Base-by-base conservation (phyloP, 805 yeast species). In the Cyberlindnera misumaiensis region DNA sequence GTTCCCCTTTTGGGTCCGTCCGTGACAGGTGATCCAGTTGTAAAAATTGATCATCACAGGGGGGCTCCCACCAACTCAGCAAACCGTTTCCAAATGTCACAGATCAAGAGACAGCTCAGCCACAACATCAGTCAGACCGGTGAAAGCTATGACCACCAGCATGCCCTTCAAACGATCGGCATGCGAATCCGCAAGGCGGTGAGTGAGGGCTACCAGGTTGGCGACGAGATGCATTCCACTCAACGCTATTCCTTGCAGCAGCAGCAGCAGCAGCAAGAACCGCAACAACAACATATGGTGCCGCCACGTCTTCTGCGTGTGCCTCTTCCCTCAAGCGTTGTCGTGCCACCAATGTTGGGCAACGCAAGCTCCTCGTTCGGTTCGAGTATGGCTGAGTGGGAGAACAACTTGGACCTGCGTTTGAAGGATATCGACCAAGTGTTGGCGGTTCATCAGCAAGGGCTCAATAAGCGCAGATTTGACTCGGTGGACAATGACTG, bases 131-230 rank as follows among this genome's bases (percentile, higher is more conserved):
- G 50, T 25, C 25, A 47, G 43, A 35, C 49, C 41, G 29, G 56
- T 54, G 51, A 62, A 60, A n/a, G 57, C 54, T 30, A 52, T 57
- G 11, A 65, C 58, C 32, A 58, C 42, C 64, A 60, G 44, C 48
- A 51, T 35, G 55, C 64, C 18, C 64, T 81, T 17, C 69, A 77
- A 30, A 70, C 79, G 1, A 52, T 81, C 5, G 88, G 87, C 0
- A 81, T 80, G 86, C 68, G 86, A 45, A 75, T 83, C 42, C 70
- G 90, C 51, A 78, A 80, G 48, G 68, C 82, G 3, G 75, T 82
- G 3, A 66, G 73, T 26, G 77, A 78, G 32, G 88, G 88, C 1
- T 79, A 80, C 54, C 55, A 59, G 43, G 43, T 46, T 8, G 42
- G 48, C 16, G 49, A 47, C 22, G 46, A 41, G 35, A 30, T 44